Conservation (phyloP, 2,329 filamentous ascomycete genomes). For the Diaporthe aspalathi region DNA sequence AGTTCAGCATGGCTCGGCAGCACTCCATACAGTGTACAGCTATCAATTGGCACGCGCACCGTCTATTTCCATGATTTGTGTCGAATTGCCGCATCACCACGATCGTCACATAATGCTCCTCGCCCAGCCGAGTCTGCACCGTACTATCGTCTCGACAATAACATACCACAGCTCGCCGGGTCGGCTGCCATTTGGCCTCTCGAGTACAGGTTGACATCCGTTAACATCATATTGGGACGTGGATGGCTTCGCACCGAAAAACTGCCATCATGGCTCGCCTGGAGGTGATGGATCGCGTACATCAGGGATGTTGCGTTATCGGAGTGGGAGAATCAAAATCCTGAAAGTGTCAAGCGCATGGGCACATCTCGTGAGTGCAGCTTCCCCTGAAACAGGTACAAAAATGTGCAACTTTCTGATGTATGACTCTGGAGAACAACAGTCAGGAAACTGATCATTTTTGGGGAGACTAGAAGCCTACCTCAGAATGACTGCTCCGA, state of each 20-base stretch:
- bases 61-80: neutral
- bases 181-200: too few relatives aligned
- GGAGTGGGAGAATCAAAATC: neutral
- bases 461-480: neutral
- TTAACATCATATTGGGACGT: too few relatives aligned
- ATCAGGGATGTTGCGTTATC: neutral
- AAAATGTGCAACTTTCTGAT: conserved; percentile 1
- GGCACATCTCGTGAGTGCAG: neutral
- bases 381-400: neutral
- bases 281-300: too few relatives aligned
- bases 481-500: neutral
- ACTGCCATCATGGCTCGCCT: too few relatives aligned
- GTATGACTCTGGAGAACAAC: neutral
- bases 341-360: neutral
- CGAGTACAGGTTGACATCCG: too few relatives aligned
- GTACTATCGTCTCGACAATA: too few relatives aligned
- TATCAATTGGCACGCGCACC: neutral
- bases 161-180: too few relatives aligned
- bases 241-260: too few relatives aligned
- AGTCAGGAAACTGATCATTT: neutral
- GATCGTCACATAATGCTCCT: too few relatives aligned
- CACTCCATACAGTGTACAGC: neutral
- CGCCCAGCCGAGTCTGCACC: too few relatives aligned
- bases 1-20: neutral
- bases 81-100: too few relatives aligned